Percentiles rank a stretch among this genome's conserved stretches.
phyloP scores from a whole-genome alignment of 139 green algal species.

The Auxenochlorella pyrenoidosa region DNA sequence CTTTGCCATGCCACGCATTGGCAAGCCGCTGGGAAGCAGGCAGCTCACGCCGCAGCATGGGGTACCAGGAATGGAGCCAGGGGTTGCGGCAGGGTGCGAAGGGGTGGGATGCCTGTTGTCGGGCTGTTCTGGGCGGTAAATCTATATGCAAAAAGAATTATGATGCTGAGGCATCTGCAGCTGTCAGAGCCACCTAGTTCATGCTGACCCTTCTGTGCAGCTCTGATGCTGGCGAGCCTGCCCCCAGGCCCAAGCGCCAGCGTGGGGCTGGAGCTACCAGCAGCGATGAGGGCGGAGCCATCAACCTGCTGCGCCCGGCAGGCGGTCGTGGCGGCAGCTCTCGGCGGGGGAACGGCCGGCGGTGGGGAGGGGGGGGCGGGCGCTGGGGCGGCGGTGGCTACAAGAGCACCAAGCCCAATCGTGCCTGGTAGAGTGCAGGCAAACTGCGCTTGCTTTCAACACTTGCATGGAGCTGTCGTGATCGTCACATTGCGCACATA shows the following conservation, averaged over 20 bases:
- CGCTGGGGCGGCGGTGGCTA: neutral
- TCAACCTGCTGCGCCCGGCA: neutral
- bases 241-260: neutral
- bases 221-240: neutral
- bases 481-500: too few relatives aligned
- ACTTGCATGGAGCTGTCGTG: too few relatives aligned
- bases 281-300: neutral
- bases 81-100: neutral
- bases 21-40: neutral
- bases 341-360: neutral
- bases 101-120: neutral
- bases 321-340: neutral
- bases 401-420: slow-evolving; percentile 2
- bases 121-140: too few relatives aligned
- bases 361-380: neutral
- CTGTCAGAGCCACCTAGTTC: neutral
- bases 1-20: slow-evolving; percentile 9
- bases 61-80: neutral
- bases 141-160: too few relatives aligned
- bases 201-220: neutral
- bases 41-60: neutral
- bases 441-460: too few relatives aligned
- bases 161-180: neutral
- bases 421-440: neutral
- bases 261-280: neutral